Base-by-base conservation (phyloP, 2,329 filamentous ascomycete species). In the Colletotrichum gloeosporioides region DNA sequence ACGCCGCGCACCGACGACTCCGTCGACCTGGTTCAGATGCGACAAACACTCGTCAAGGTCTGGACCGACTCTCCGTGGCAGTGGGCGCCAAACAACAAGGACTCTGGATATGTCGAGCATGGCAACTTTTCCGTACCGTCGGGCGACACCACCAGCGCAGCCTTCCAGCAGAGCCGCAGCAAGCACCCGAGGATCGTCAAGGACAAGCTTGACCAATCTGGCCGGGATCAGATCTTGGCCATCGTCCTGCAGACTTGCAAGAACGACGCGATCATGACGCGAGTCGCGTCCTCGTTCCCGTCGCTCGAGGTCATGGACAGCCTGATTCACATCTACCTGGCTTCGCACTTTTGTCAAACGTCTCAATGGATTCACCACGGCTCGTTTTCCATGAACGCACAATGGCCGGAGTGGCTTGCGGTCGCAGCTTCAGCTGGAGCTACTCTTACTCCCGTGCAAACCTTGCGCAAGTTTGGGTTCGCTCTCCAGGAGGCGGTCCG, bases 341-440 rank as follows among this genome's bases (percentile, higher is more conserved):
- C 90, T 1, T 87, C 88, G 2, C 90, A 92, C 59, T 84, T 87
- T 31, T 88, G 91, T 63, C 87, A 92, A 75, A 87, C 92, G 0
- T 91, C 90, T 63, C 86, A 88, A 62, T 93, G 89, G 86, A 89
- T 94, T 73, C 92, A 94, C 82, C 88, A 91, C 62, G 88, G 90
- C 2, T 91, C 90, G 0, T 90, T 94, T 53, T 88, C 86, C 3
- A 86, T 92, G 9, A 90, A 90, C 22, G 84, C 86, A 4, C 87
- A 91, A 73, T 87, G 87, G 76, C 89, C 92, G 0, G 91, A 93
- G 78, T 90, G 93, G 82, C 85, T 93, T 16, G 90, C 89, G 8
- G 87, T 88, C n/a, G 89, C 92, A 4, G 88, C 90, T 0, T 90
- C 92, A 5, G 89, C 89, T n/a, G 92, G 92, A 7, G 92, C 92